Evolutionary conservation across 1,284 basidiomycete species (phyloP), one percentile per base, ranked within the genome.

Genomic region (Sporisorium reilianum): DNA sequence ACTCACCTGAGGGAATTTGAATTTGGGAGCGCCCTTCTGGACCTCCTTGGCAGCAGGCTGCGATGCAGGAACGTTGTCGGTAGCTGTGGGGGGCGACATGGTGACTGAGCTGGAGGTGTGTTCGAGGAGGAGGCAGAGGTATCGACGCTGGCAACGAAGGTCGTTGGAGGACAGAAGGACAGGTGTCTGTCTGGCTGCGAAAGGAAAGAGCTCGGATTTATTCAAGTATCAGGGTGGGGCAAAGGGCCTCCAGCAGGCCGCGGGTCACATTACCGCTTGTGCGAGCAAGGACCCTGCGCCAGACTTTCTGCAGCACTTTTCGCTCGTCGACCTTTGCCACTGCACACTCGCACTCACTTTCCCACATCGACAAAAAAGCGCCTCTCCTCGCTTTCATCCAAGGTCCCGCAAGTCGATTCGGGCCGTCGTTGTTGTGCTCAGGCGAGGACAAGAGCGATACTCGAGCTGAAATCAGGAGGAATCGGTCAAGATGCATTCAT

Each of bases 1-100:
- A 59, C 72, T 66, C 23, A 70, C 73, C 59, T 64, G 62, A 55
- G 69, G 68, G 32, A 69, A 65, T 56, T 76, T 76, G 65, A 72
- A 76, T 53, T 76, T 76, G 58, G 74, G 74, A 41, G 74, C 74
- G 34, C 63, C 63, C 62, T 72, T 76, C 54, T 76, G 74, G 3
- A 76, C 74, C 59, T 65, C 74, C 65, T 76, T 76, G 28, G 73
- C 73, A 57, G 46, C 56, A 18, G 62, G 53, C 62, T 75, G 23
- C 41, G 73, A 58, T n/a, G 63, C 53, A 12, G 68, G 57, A n/a
- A 68, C 52, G 51, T 65, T 68, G 49, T 74, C 71, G 41, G 71
- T 74, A 40, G 71, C 71, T n/a, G 64, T 61, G 16, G 71, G 71
- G 32, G 65, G 71, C 58, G 71, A 57, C 71, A 74, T 74, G 46